Percentiles rank a stretch among this genome's conserved stretches.
Evolutionary conservation across 2,329 filamentous ascomycete species (phyloP).

Genomic region (Neofusicoccum cordaticola): DNA sequence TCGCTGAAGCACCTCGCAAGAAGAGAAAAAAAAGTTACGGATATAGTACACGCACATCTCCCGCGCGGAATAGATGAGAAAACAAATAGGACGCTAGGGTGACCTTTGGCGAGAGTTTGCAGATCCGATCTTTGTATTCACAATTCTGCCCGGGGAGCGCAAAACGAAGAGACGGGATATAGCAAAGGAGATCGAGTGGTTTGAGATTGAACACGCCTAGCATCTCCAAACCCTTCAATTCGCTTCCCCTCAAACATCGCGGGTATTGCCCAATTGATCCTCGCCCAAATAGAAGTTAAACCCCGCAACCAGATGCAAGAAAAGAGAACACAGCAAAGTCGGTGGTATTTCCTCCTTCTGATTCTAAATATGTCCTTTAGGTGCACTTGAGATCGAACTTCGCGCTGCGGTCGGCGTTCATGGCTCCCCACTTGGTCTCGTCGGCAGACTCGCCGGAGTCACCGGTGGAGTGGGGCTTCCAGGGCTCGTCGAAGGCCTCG

Average conservation of each 20-base stretch:
- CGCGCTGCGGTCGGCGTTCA: constrained; percentile 55
- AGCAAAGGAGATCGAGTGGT: neutral
- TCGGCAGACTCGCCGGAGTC: constrained; percentile 60
- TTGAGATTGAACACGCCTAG: neutral
- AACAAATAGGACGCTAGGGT: too few relatives aligned
- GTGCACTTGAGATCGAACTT: constrained; percentile 50
- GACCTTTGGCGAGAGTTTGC: too few relatives aligned
- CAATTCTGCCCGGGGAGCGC: neutral
- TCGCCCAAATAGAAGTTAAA: neutral
- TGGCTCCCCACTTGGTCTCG: constrained; percentile 69
- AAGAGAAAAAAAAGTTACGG: too few relatives aligned
- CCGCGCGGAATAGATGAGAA: too few relatives aligned
- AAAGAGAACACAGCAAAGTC: neutral
- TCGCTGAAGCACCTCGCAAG: too few relatives aligned
- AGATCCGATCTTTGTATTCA: neutral
- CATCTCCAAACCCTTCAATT: neutral
- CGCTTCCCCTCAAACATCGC: neutral
- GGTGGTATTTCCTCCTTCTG: neutral
- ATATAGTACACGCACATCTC: too few relatives aligned
- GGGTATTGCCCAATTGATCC: neutral
- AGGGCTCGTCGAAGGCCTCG: constrained; percentile 70
- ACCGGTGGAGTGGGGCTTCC: constrained; percentile 64
- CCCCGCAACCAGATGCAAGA: neutral
- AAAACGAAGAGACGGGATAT: neutral
- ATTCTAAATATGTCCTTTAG: neutral